Percentiles rank a stretch among this genome's conserved stretches.
These are phyloP conservation scores for Glaciozyma martinii DNA, from an alignment of 768 basidiomycete genomes.

Conservation along the genomic window DNA sequence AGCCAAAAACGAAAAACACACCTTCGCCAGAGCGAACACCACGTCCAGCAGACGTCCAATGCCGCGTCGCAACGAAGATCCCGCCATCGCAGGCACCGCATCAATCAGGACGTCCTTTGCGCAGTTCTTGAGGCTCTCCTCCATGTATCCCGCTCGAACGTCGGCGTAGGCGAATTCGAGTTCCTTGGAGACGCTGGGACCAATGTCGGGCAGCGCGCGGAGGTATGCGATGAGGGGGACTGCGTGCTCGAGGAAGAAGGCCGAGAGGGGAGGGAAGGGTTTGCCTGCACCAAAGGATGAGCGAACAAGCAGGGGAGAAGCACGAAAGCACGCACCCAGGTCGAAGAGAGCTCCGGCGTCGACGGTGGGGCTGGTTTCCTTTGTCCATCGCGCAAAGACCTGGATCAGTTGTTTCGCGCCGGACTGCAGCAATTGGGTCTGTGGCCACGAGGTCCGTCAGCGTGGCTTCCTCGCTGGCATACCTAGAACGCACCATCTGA, in stretches of 20 bases:
- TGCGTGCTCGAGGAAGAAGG: slow-evolving; percentile 24
- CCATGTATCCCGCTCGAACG: slow-evolving; percentile 21
- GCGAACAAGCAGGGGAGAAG: too few species aligned
- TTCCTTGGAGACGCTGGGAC: slow-evolving; percentile 10
- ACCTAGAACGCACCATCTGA: slow-evolving; percentile 16
- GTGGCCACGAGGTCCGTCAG: neutral
- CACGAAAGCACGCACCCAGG: slow-evolving; percentile 4
- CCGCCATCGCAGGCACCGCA: slow-evolving; percentile 6
- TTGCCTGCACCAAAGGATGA: slow-evolving; percentile 24
- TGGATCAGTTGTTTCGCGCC: slow-evolving; percentile 21
- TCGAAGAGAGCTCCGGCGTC: slow-evolving; percentile 27
- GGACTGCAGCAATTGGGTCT: slow-evolving; percentile 19
- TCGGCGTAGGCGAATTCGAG: slow-evolving; percentile 24
- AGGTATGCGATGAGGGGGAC: slow-evolving; percentile 29
- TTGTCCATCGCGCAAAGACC: slow-evolving; percentile 22
- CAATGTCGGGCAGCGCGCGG: slow-evolving; percentile 19
- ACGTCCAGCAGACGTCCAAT: slow-evolving; percentile 31
- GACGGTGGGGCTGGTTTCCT: slow-evolving; percentile 17
- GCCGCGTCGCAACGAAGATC: slow-evolving; percentile 10
- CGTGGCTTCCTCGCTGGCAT: neutral
- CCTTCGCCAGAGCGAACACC: slow-evolving; percentile 32
- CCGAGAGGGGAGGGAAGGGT: slow-evolving; percentile 23
- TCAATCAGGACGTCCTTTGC: slow-evolving; percentile 30
- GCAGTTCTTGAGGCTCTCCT: slow-evolving; percentile 22
- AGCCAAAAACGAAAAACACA: neutral